Conservation (phyloP, 345 rosid genomes). For the Eucalyptus virginea region DNA sequence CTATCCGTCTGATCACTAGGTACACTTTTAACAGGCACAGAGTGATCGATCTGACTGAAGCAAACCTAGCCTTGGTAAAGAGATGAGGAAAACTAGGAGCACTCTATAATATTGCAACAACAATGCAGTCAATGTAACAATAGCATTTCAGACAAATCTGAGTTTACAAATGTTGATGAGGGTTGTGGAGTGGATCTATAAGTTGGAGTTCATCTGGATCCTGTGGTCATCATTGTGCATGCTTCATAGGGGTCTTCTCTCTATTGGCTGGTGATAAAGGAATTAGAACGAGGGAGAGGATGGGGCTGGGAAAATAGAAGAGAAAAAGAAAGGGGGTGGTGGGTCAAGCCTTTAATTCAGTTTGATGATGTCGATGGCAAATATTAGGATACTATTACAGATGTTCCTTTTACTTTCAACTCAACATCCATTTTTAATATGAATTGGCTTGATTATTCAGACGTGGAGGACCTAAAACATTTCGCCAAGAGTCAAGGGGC, state of each 20-base stretch:
- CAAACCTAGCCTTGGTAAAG: not conserved
- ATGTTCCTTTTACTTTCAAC: not conserved
- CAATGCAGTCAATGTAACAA: not conserved
- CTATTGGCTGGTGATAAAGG: no score
- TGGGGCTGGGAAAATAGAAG: conserved; percentile 29
- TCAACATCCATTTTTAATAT: not conserved
- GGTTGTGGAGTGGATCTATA: not conserved
- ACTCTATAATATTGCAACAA: not conserved
- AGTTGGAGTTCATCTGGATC: not conserved
- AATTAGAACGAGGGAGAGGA: no score
- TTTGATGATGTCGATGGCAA: not conserved
- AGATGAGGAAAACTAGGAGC: not conserved
- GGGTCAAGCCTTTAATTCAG: not conserved
- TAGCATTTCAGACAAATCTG: not conserved
- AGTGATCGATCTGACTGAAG: not conserved
- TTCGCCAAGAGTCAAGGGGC: conserved; percentile 72
- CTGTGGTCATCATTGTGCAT: not conserved
- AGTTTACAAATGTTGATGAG: not conserved
- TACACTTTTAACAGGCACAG: not conserved
- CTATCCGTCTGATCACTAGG: not conserved
- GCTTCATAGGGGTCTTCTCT: no score
- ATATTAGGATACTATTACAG: not conserved
- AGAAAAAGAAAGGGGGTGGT: no score
- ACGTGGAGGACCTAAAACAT: conserved; percentile 65
- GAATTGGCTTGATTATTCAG: conserved; percentile 11